Evolutionary conservation across 306 rosid genomes (phyloP), one percentile per base, ranked within the genome.

Genomic region (Potentilla sterilis): DNA sequence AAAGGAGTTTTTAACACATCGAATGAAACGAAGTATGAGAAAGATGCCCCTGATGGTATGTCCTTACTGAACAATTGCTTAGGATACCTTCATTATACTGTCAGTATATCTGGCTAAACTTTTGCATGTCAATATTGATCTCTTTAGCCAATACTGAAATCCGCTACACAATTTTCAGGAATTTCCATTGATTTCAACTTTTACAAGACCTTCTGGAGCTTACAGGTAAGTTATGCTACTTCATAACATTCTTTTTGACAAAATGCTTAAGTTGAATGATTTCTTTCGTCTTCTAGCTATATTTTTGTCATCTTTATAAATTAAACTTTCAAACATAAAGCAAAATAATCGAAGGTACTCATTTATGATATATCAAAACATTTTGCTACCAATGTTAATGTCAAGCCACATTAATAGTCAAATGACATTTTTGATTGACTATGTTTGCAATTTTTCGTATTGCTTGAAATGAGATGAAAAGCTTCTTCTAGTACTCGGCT

Each of bases 1-100:
- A 95, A 95, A 87, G 98, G 98, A 73, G 98, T 95, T 81, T 95
- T 95, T 73, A 95, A 95, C 97, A 90, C 96, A 70, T 92, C 97
- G 42, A 95, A 92, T 40, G 97, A 88, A 84, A 95, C 98, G 75
- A 92, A 95, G 73, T 95, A 90, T 77, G 98, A 95, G 87, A 95
- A 92, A 87, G 96, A 90, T 47, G 90, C 97, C 57, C 87, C 91
- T 42, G 94, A 84, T 68, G 98, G 97, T 91, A 85, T 76, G 69
- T 79, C 28, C 75, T 81, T 68, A 72, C 66, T 32, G 34, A 49
- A 6, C 71, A 68, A 63, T 76, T 78, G 42, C 28, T 7, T 58
- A 42, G 76, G 63, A 38, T 70, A 51, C 21, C 24, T 63, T 44
- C 76, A 0, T 71, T 48, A 49, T 24, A 51, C 37, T 77, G 67